Conservation (phyloP, 2,329 filamentous ascomycete genomes). For the Stylonectria norvegica region DNA sequence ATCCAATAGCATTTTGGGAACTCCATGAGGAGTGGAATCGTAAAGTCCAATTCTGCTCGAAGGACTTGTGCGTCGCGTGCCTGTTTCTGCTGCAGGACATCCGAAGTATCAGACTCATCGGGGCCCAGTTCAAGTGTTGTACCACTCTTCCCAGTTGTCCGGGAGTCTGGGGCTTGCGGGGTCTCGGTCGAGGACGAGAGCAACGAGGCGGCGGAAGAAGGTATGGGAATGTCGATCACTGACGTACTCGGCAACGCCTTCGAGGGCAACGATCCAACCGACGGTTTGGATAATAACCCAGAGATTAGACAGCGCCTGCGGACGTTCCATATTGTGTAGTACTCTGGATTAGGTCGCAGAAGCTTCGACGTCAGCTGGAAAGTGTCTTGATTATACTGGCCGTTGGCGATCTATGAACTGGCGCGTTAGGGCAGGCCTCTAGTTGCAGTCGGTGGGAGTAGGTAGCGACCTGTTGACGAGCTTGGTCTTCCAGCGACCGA, state of each 20-base stretch:
- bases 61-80: constrained; percentile 50
- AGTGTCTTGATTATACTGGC: constrained; percentile 51
- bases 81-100: constrained; percentile 19
- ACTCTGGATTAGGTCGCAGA: constrained; percentile 76
- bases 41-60: constrained; percentile 72
- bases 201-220: constrained; percentile 59
- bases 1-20: constrained; percentile 99
- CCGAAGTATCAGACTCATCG: constrained; percentile 3
- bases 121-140: constrained; percentile 41
- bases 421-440: constrained; percentile 14
- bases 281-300: constrained; percentile 54
- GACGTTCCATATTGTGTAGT: constrained; percentile 89
- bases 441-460: constrained; percentile 1
- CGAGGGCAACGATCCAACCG: constrained; percentile 50
- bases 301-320: constrained; percentile 68
- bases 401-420: constrained; percentile 34
- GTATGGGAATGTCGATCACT: constrained; percentile 55
- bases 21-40: constrained; percentile 77
- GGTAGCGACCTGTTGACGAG: constrained; percentile 63
- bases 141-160: constrained; percentile 52
- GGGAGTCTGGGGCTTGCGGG: constrained; percentile 45
- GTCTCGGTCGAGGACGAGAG: constrained; percentile 51
- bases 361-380: constrained; percentile 70
- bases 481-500: constrained; percentile 63
- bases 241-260: constrained; percentile 53